phyloP scores from a whole-genome alignment of 108 stramenopile species.

The Cyclotella sp. region DNA sequence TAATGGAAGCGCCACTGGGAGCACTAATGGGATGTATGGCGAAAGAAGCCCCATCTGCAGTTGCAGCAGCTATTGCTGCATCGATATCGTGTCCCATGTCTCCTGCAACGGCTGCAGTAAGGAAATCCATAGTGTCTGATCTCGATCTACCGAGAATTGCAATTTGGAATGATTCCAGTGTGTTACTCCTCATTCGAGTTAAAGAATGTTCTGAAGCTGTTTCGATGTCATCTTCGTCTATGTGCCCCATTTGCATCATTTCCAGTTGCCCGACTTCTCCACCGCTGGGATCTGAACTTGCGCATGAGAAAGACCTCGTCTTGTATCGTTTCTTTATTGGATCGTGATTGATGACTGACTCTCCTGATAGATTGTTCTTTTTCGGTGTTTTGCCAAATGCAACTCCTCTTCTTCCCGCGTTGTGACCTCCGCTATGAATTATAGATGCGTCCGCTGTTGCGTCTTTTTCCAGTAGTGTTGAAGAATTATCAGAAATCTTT shows the following conservation, averaged over 20 bases:
- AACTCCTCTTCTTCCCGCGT: slow-evolving; percentile 4
- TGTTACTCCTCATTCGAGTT: slow-evolving; percentile 31
- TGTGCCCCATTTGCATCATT: neutral
- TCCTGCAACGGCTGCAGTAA: slow-evolving; percentile 53
- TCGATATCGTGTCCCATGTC: slow-evolving; percentile 53
- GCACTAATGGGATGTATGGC: slow-evolving; percentile 48
- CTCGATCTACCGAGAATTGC: slow-evolving; percentile 26
- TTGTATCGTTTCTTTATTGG: slow-evolving; percentile 35
- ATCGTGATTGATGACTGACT: slow-evolving; percentile 7
- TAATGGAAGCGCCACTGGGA: slow-evolving; percentile 44
- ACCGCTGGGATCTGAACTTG: slow-evolving; percentile 1
- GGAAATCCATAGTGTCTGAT: slow-evolving; percentile 53
- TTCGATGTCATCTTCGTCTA: slow-evolving; percentile 24
- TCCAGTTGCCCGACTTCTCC: neutral
- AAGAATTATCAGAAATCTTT: neutral
- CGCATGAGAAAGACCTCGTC: slow-evolving; percentile 41
- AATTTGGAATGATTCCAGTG: slow-evolving; percentile 35
- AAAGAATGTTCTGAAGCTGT: slow-evolving; percentile 23
- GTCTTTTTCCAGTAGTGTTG: neutral
- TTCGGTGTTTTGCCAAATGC: slow-evolving; percentile 47
- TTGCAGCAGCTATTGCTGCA: slow-evolving; percentile 41
- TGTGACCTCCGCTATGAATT: neutral
- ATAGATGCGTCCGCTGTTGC: neutral
- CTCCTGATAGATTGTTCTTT: slow-evolving; percentile 37
- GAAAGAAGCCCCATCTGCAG: slow-evolving; percentile 41